Conservation (phyloP, 768 basidiomycete species). For the Naematelia encephala region DNA sequence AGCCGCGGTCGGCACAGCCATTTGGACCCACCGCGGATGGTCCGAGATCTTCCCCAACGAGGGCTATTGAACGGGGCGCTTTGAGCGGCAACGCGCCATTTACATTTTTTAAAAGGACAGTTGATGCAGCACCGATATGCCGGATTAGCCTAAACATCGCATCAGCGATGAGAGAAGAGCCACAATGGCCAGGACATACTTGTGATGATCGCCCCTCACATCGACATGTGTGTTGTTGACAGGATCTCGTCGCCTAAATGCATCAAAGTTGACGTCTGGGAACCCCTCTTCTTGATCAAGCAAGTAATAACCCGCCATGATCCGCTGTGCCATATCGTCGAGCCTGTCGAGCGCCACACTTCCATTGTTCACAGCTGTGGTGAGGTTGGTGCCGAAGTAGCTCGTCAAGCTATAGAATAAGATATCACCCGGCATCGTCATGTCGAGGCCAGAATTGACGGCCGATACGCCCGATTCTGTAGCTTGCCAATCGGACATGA, state of each 20-base stretch:
- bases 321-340: conserved; percentile 68
- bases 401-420: conserved; percentile 29
- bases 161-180: background rate
- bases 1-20: conserved; percentile 62
- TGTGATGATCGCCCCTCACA: conserved; percentile 67
- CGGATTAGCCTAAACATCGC: conserved; percentile 56
- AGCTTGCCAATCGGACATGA: conserved; percentile 49
- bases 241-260: conserved; percentile 25
- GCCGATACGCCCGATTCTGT: conserved; percentile 41
- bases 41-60: conserved; percentile 61
- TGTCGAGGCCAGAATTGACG: conserved; percentile 44
- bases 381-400: conserved; percentile 68
- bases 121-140: conserved; percentile 69
- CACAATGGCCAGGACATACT: conserved; percentile 25
- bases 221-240: conserved; percentile 51
- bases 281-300: conserved; percentile 54
- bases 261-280: conserved; percentile 70
- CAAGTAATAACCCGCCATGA: conserved; percentile 57
- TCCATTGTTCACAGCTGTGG: conserved; percentile 66
- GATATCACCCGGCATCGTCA: conserved; percentile 53
- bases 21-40: conserved; percentile 69
- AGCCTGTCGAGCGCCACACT: conserved; percentile 58
- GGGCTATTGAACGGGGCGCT: conserved; percentile 56
- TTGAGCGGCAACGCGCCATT: conserved; percentile 60
- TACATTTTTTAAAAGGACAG: conserved; percentile 72